Evolutionary conservation across 2,329 filamentous ascomycete genomes (phyloP), one percentile per base, ranked within the genome.

Genomic region (Alternaria triticimaculans): DNA sequence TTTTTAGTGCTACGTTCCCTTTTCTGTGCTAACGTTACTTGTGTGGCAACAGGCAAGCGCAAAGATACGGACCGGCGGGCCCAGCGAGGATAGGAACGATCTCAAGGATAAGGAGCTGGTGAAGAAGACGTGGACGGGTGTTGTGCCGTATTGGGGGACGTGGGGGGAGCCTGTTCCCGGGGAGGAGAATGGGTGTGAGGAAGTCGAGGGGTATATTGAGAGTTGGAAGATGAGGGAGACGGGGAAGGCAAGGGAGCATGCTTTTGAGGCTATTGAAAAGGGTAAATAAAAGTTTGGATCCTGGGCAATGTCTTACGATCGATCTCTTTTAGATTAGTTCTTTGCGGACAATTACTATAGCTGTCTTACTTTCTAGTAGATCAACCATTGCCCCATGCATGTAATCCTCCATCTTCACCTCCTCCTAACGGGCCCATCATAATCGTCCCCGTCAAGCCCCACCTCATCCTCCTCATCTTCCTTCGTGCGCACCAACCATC

Each of bases 161-260:
- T 79, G 75, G 74, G 78, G 77, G 6, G 73, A 76, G 66, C 74
- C 76, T 20, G 67, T 78, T 6, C 28, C 60, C 0, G 75, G 70
- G 5, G 61, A 63, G 62, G 67, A 74, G 66, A 83, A 90, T 4
- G 77, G 81, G 30, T 75, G 84, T 11, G 76, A 81, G 28, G 76
- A 84, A 9, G 81, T 92, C 18, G 92, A 92, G 9, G 83, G 79
- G 64, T 89, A 94, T 80, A 80, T 95, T 58, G 80, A 73, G 54
- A 81, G 80, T 55, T 78, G 75, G 75, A 72, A 74, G 66, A 37
- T 71, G 9, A 54, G 20, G 53, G 73, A 76, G 66, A 78, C 72
- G 59, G 9, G 3, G n/a, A 68, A 57, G 60, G 75, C 63, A 41
- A 74, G 51, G 60, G 41, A 28, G 20, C 51, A 60, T 54, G 74